Conservation (phyloP, 2,329 filamentous ascomycete genomes). For the Exophiala aquamarina region DNA sequence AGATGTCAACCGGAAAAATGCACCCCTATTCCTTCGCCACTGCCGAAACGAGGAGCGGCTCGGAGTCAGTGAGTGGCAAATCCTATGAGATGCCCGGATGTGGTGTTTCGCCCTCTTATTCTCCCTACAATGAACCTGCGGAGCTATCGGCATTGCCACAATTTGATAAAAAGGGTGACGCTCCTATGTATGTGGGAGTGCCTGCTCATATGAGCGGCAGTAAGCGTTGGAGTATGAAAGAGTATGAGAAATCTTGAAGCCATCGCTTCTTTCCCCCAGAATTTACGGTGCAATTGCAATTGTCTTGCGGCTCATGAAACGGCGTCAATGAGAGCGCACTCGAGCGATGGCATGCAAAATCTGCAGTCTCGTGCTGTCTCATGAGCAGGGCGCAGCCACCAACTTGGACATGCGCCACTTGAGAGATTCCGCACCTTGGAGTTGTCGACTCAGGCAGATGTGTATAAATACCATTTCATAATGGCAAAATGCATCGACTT, state of each 20-base stretch:
- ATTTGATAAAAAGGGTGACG: slow-evolving; percentile 10
- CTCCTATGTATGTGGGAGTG: slow-evolving; percentile 23
- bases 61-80: slow-evolving; percentile 4
- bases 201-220: slow-evolving; percentile 22
- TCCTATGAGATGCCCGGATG: slow-evolving; percentile 8
- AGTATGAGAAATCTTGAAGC: slow-evolving; percentile 17
- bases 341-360: no score
- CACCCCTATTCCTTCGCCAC: slow-evolving; percentile 10
- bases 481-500: no score
- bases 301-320: no score
- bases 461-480: no score
- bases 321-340: no score
- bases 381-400: no score
- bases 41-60: slow-evolving; percentile 10
- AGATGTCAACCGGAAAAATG: slow-evolving; percentile 1
- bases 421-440: no score
- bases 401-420: no score
- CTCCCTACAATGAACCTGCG: not conserved
- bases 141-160: slow-evolving; percentile 19
- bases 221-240: slow-evolving; percentile 26
- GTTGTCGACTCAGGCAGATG: no score
- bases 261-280: no score
- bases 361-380: no score
- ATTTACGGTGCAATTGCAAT: no score
- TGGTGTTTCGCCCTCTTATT: not conserved